Base-by-base conservation (phyloP, 148 eudicot genomes). In the Heliosperma pusillum region DNA sequence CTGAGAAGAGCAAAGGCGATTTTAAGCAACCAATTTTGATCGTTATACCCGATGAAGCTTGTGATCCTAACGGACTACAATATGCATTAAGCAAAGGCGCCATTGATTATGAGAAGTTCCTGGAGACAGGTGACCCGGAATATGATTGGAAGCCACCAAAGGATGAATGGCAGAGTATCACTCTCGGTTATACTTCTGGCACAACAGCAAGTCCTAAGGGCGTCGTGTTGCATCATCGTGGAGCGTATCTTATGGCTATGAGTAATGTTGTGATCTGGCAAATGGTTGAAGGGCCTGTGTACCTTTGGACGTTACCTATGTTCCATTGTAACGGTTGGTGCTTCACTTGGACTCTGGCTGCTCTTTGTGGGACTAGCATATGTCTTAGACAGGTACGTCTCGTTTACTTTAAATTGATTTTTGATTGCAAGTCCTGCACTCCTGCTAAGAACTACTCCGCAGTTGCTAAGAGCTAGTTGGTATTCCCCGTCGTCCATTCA, bases 321-420 rank as follows among this genome's bases (percentile, higher is more conserved):
- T 93, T 93, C 73, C 98, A 93, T 77, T 93, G 98, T 77, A 93
- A 93, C 72, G 98, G 97, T n/a, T 93, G 98, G 98, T 91, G 98
- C 82, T 93, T 83, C 78, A 33, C 97, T 25, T 93, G 98, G 98
- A 85, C 93, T 59, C 89, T 93, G 29, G 97, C 98, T n/a, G 98
- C 98, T 69, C 81, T 93, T 40, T 91, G 90, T 72, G 97, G 97
- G 63, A 93, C 98, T 26, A 93, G 83, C 79, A 83, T 93, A 77
- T 93, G 98, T 88, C 95, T 93, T 77, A 86, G 97, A 52, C 98
- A 91, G 97, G 97, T 93, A 91, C 62, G 19, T 45, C 24, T 42
- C 45, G 45, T 2, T 42, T 42, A 42, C 8, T 42, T 42, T n/a
- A n/a, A n/a, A n/a, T n/a, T n/a, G n/a, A n/a, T n/a, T n/a, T n/a